Percentiles rank a stretch among this genome's conserved stretches.
Conservation (phyloP, 176 grass and related monocot genomes). For the Calamus simplicifolius region DNA sequence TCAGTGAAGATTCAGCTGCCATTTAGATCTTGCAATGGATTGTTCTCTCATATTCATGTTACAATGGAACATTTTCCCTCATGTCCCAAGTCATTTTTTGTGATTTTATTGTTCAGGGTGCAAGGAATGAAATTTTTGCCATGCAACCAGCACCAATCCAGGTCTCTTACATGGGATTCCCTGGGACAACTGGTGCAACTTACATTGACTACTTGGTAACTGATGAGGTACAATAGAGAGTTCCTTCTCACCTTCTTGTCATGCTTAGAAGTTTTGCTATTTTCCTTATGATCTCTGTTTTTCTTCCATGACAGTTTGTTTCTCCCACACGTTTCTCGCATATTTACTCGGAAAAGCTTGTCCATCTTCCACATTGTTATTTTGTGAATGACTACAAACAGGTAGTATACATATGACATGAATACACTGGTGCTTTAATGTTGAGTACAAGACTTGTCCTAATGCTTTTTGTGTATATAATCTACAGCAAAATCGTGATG, state of each 20-base stretch:
- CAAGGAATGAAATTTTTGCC: conserved; percentile 88
- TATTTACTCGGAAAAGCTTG: conserved; percentile 86
- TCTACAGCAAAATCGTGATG: conserved; percentile 63
- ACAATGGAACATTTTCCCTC: no score
- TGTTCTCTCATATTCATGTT: no score
- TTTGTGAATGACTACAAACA: conserved; percentile 93
- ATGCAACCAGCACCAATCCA: conserved; percentile 72
- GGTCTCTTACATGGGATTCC: conserved; percentile 91
- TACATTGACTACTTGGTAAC: conserved; percentile 90
- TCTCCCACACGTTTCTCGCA: conserved; percentile 55
- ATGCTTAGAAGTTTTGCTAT: no score
- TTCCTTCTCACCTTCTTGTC: conserved; percentile 4
- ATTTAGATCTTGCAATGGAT: no score
- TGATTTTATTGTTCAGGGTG: conserved; percentile 43
- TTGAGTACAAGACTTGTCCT: no score
- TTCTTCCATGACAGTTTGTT: conserved; percentile 60
- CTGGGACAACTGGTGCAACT: conserved; percentile 69
- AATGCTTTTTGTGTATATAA: conserved; percentile 5
- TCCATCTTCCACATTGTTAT: conserved; percentile 85
- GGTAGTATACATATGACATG: conserved; percentile 28
- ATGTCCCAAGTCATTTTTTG: no score
- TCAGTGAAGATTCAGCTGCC: no score
- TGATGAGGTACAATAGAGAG: conserved; percentile 47
- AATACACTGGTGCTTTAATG: neutral
- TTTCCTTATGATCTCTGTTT: conserved; percentile 8